phyloP scores from a whole-genome alignment of 352 stramenopile genomes.

The Thalassiosira oceanica region DNA sequence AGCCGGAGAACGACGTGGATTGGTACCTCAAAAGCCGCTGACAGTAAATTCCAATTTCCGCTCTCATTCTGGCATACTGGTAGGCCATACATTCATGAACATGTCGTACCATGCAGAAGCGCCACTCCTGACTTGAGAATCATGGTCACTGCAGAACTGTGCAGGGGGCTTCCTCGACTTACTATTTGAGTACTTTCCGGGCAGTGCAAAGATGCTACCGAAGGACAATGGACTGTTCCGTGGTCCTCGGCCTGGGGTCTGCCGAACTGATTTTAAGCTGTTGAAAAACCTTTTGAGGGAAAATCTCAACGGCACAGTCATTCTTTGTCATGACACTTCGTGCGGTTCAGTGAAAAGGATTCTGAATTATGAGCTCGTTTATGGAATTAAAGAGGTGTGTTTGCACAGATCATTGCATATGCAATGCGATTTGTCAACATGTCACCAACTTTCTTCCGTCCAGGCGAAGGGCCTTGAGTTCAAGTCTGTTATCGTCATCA shows the following conservation, averaged over 20 bases:
- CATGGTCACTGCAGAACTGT: no score
- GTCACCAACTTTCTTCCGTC: no score
- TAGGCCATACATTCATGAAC: no score
- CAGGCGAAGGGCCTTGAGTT: conserved; percentile 75
- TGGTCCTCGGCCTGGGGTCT: conserved; percentile 51
- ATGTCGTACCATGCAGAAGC: no score
- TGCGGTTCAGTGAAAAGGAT: conserved; percentile 17
- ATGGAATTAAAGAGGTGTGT: conserved; percentile 57
- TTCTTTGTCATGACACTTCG: conserved; percentile 51
- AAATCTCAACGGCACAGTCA: conserved; percentile 39
- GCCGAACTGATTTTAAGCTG: no score
- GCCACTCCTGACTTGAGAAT: no score
- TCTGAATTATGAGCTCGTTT: conserved; percentile 32
- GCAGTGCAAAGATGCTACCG: conserved; percentile 45
- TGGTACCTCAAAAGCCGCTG: conserved; percentile 58
- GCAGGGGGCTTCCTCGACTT: conserved; percentile 34
- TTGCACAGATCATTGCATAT: no score
- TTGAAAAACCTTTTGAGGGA: conserved; percentile 39
- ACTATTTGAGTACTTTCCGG: conserved; percentile 55
- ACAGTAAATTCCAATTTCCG: conserved; percentile 55
- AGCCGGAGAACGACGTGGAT: conserved; percentile 20
- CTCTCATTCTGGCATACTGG: conserved; percentile 51
- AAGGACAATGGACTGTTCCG: conserved; percentile 57
- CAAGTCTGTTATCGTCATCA: conserved; percentile 60
- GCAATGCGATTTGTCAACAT: no score